Conservation (phyloP, 2,329 filamentous ascomycete genomes). For the Curvularia sp. region DNA sequence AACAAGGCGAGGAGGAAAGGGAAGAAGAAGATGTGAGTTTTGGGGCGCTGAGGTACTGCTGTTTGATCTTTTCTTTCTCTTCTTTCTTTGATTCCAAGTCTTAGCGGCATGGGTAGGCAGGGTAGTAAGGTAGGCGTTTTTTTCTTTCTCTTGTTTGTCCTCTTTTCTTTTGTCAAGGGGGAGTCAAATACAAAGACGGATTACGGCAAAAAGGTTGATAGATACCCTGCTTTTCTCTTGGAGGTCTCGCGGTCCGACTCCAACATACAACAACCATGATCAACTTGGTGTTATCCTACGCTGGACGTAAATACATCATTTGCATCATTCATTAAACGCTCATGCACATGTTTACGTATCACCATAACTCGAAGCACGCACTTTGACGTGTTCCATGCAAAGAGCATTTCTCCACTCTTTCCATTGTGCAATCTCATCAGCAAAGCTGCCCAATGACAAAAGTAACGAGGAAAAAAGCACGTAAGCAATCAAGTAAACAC, state of each 20-base stretch:
- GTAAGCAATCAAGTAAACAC: not conserved
- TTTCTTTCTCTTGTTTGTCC: not conserved
- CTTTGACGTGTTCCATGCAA: too few species aligned
- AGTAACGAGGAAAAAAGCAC: not conserved
- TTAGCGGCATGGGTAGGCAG: not conserved
- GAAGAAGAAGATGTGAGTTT: conserved; percentile 31
- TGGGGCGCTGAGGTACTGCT: not conserved
- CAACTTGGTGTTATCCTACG: too few species aligned
- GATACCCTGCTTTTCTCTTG: not conserved
- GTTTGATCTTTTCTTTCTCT: not conserved
- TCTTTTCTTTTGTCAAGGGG: not conserved
- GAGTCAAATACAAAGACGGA: too few species aligned
- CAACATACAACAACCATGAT: too few species aligned
- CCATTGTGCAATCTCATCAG: not conserved
- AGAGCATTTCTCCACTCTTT: too few species aligned
- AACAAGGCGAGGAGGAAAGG: conserved; percentile 33
- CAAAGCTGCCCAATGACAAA: not conserved
- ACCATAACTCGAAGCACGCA: too few species aligned
- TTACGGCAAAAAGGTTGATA: not conserved
- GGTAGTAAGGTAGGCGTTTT: not conserved
- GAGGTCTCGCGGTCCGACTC: too few species aligned
- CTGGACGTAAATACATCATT: too few species aligned
- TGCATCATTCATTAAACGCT: too few species aligned
- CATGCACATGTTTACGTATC: too few species aligned
- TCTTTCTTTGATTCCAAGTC: not conserved